A percentile compares a stretch with the other conserved stretches of the same genome.
These are phyloP conservation scores for Medicago ruthenica DNA, from an alignment of 306 rosid species.

Conservation along the genomic window DNA sequence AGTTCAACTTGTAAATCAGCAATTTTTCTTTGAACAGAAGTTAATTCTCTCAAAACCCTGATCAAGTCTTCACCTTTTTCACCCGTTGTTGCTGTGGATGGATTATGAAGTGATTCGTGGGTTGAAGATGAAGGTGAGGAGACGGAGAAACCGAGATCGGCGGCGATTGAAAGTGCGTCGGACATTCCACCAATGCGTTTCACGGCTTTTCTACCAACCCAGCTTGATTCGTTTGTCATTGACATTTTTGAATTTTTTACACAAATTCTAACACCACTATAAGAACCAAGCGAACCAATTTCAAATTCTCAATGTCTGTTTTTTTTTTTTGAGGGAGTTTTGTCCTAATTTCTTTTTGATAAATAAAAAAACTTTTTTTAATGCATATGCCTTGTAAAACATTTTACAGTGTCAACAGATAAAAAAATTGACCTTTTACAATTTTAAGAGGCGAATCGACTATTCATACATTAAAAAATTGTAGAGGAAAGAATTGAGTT, in stretches of 20 bases:
- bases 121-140: slow-evolving; percentile 63
- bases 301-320: background rate
- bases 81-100: slow-evolving; percentile 59
- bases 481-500: too few species aligned
- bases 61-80: slow-evolving; percentile 88
- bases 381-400: too few species aligned
- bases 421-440: too few species aligned
- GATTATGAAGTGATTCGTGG: slow-evolving; percentile 50
- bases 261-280: background rate
- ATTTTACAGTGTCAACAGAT: too few species aligned
- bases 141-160: slow-evolving; percentile 87
- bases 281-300: background rate
- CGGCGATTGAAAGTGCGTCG: slow-evolving; percentile 92
- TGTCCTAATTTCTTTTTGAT: too few species aligned
- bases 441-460: too few species aligned
- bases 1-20: slow-evolving; percentile 97
- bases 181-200: slow-evolving; percentile 95
- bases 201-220: slow-evolving; percentile 93
- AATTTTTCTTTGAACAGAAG: slow-evolving; percentile 85
- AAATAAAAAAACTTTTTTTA: too few species aligned
- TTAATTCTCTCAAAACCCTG: slow-evolving; percentile 82
- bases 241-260: slow-evolving; percentile 53
- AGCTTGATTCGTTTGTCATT: slow-evolving; percentile 71
- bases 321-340: too few species aligned
- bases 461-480: too few species aligned